Conservation (phyloP, 441 rosid genomes). For the Heliophila coronopifolia region DNA sequence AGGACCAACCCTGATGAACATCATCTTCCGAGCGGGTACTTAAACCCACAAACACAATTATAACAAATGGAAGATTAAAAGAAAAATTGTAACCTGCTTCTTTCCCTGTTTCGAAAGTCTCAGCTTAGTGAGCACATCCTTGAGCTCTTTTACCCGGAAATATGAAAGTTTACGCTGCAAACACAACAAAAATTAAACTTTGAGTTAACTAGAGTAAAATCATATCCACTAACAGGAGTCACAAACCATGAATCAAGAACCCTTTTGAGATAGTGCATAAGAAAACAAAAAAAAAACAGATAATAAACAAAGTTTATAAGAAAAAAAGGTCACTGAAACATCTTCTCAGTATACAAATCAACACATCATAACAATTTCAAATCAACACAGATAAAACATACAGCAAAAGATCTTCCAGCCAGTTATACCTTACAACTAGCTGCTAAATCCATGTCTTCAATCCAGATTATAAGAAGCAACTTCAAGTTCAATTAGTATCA, state of each 20-base stretch:
- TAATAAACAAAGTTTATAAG: neutral
- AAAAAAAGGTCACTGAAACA: neutral
- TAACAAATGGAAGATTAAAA: neutral
- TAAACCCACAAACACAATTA: neutral
- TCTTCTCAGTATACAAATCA: neutral
- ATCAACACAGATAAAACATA: neutral
- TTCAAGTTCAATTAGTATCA: too few relatives aligned
- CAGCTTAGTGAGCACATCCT: constrained; percentile 76
- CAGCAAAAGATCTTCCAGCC: neutral
- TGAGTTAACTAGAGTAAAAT: neutral
- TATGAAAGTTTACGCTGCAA: constrained; percentile 67
- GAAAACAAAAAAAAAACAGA: neutral
- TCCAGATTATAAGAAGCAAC: too few relatives aligned
- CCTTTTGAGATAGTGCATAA: neutral
- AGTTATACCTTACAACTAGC: constrained; percentile 64
- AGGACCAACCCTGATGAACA: too few relatives aligned
- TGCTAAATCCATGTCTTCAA: constrained; percentile 64
- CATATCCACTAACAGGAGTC: neutral
- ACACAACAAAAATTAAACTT: constrained; percentile 5
- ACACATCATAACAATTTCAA: too few relatives aligned
- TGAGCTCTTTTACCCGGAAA: constrained; percentile 93
- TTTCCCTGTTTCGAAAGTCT: constrained; percentile 96
- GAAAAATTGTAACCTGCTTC: constrained; percentile 57
- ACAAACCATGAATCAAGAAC: neutral
- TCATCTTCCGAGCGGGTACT: neutral